Evolutionary conservation across 1,284 basidiomycete genomes (phyloP), one percentile per base, ranked within the genome.

Genomic region (Ustilago crameri): DNA sequence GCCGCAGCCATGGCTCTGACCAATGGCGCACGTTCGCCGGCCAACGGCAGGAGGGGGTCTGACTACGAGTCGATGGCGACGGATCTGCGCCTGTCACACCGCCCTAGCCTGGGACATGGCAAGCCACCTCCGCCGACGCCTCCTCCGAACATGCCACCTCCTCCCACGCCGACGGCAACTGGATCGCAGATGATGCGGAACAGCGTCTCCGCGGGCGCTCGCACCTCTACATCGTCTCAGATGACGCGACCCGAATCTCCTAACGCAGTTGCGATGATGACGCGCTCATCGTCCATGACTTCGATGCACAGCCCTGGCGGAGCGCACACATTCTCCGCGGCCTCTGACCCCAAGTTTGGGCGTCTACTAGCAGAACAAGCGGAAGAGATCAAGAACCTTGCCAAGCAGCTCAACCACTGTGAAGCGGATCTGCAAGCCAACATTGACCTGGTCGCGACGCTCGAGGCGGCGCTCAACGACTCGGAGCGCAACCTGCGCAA

Each of bases 361-460:
- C 65, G 72, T 37, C 58, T 89, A 76, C 78, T 93, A 12, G 90
- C 91, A 69, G 88, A 91, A 73, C 91, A 92, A 83, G 84, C 87
- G 17, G 91, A 90, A 79, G 91, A 93, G 59, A 69, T 95, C 85
- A 91, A 92, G 85, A 93, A 91, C 32, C 87, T 96, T 57, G 93
- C 93, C 84, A 93, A 94, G 84, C 93, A 94, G 84, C 84, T 96
- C 53, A 89, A 89, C 30, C 93, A 95, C 83, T 94, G 93, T 81
- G 93, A 95, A 84, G 89, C 87, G 65, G 93, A 95, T 84, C 86
- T 95, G 61, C 91, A 93, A 77, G 90, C 91, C 50, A 93, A 95
- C 82, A 93, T 93, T 87, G 92, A 95, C 82, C 88, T 95, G 56
- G 92, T 94, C 65, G 88, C 73, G 20, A 78, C 76, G 34, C 64